Evolutionary conservation across 345 rosid species (phyloP), one percentile per base, ranked within the genome.

Genomic region (Citrus trifoliata): DNA sequence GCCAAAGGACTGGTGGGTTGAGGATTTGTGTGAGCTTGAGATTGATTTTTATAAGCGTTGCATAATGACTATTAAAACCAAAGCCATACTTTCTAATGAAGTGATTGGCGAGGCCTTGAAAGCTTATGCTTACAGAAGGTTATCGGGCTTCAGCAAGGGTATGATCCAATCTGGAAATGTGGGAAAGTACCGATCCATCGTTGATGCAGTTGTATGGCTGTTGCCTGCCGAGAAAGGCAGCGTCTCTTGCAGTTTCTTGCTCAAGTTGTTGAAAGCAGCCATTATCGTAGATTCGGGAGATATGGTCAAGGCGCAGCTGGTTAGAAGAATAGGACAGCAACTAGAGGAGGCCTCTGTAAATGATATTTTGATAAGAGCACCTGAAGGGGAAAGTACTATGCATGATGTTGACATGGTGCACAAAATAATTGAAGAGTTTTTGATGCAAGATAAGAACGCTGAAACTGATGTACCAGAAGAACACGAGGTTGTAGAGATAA

Each of bases 1-100:
- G 74, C 98, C 93, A 6, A 79, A 58, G 79, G 98, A 94, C 76
- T 94, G 98, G 98, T 94, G 98, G 98, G 93, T 92, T 13, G 97
- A 94, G 85, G 98, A 94, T 88, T 72, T 94, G 77, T 87, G 94
- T 65, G 98, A 94, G 75, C 92, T 94, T 12, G 93, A 90, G 58
- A 86, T 94, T 7, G 95, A 90, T 71, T 64, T 85, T 12, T 94
- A 89, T 77, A 92, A 91, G 82, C 81, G 88, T 24, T 91, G 90
- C 73, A 66, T 92, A 55, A 68, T 70, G 80, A 84, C 78, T 74
- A 89, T 94, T 59, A 87, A 81, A 82, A 76, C 80, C 68, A 88
- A 85, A 87, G 88, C 80, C 35, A 33, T 78, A 60, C 82, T 88
- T 74, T 79, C 84, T 12, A 83, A 73, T 64, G 95, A 90, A 80